Evolutionary conservation across 345 rosid species (phyloP), one percentile per base, ranked within the genome.

Genomic region (Raphanus sativus): DNA sequence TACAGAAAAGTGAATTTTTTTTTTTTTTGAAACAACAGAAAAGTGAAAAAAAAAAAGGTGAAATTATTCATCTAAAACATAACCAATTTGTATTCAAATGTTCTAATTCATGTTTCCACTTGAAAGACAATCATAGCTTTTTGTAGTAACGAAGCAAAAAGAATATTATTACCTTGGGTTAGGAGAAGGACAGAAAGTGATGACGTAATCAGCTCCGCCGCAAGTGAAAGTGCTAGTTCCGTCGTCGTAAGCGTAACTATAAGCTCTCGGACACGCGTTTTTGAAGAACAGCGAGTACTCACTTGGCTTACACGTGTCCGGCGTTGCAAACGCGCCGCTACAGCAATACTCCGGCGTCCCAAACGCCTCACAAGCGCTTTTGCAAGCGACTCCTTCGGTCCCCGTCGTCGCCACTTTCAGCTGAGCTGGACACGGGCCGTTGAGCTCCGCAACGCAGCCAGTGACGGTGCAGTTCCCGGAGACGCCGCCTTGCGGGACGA

Each of bases 181-280:
- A 10, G 83, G 76, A 29, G 82, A 71, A 13, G 90, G 90, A 74
- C 94, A 89, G 73, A 87, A 85, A 24, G 86, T 85, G 82, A 89
- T 78, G 50, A 77, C 25, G 55, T 86, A 87, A 72, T 85, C 84
- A 40, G 91, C 84, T 24, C 81, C 80, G 13, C 60, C 75, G 70
- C 91, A 89, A 30, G 90, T 83, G 38, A 86, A 87, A 9, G 90
- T 89, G 38, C 90, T 89, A 9, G 85, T 83, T 15, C 82, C 73
- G 65, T 89, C 94, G 77, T 89, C 94, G 24, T 85, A 87, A 4
- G 94, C 89, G 50, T 87, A 89, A 75, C 91, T 89, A 21, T 88
- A 88, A 63, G 94, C 89, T 54, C 65, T 81, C 1, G 91, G 91
- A 32, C 90, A 89, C 34, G 80, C 81, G 72, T 58, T 75, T 74